Conservation (phyloP, 257 asterid genomes). For the Catharanthus roseus region DNA sequence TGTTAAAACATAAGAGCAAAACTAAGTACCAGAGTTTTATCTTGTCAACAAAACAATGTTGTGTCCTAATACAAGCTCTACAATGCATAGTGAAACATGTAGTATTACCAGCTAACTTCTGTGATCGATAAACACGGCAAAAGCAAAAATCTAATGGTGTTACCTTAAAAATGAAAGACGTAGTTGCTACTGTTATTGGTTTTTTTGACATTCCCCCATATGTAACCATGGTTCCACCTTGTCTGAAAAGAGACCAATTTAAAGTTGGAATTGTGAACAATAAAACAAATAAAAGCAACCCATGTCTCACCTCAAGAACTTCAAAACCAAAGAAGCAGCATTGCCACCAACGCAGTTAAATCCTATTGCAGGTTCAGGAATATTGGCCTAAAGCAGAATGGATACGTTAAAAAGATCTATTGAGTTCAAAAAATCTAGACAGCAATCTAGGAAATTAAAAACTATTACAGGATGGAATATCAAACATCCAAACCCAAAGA, state of each 20-base stretch:
- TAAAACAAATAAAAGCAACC: conserved; percentile 2
- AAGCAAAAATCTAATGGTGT: conserved; percentile 2
- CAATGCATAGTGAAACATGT: conserved; percentile 4
- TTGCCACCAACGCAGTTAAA: conserved; percentile 96
- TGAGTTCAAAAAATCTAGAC: not conserved
- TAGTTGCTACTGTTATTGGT: conserved; percentile 76
- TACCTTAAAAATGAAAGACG: conserved; percentile 90
- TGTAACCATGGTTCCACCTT: conserved; percentile 95
- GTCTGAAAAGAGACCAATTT: conserved; percentile 38
- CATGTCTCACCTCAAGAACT: conserved; percentile 63
- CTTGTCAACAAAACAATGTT: not conserved
- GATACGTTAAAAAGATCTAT: not conserved
- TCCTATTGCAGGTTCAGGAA: conserved; percentile 81
- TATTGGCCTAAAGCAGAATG: conserved; percentile 43
- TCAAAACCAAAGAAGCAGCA: conserved; percentile 82
- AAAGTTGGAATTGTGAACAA: conserved; percentile 9
- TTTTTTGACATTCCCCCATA: conserved; percentile 99
- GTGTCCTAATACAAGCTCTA: not conserved
- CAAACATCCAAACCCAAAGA: not conserved
- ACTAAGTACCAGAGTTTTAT: not conserved
- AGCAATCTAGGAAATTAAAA: not conserved
- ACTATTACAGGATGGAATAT: not conserved
- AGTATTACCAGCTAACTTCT: not conserved
- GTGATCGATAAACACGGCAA: not conserved
- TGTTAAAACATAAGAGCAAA: not conserved